Conservation (phyloP, 2,329 filamentous ascomycete genomes). For the Colletotrichum spinosum region DNA sequence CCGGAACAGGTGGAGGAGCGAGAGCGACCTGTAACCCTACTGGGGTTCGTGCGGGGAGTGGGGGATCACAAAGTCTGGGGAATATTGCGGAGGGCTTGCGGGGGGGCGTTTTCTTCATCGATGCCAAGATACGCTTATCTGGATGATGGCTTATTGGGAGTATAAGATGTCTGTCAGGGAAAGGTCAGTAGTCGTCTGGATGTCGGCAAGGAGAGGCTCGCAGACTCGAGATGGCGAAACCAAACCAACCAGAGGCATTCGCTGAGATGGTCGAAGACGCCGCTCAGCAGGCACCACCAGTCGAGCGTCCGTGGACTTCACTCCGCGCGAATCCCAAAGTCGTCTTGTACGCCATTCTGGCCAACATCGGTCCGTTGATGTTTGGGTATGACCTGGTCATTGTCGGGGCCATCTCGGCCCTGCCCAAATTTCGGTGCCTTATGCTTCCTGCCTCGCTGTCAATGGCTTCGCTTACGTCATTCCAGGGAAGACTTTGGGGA, state of each 20-base stretch:
- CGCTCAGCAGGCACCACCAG: background rate
- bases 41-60: slow-evolving; percentile 11
- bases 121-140: too few relatives aligned
- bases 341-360: slow-evolving; percentile 5
- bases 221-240: background rate
- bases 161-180: too few relatives aligned
- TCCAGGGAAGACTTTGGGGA: slow-evolving; percentile 11
- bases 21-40: background rate
- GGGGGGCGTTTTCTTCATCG: background rate
- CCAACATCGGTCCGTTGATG: slow-evolving; percentile 21
- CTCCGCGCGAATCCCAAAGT: slow-evolving; percentile 3
- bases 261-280: slow-evolving; percentile 1
- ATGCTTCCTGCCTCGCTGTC: background rate
- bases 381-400: slow-evolving; percentile 24
- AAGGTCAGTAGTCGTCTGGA: too few relatives aligned
- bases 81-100: background rate
- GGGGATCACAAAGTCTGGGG: slow-evolving; percentile 5
- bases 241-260: background rate
- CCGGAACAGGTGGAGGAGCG: background rate
- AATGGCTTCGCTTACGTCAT: too few relatives aligned
- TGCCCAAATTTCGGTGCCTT: slow-evolving; percentile 10
- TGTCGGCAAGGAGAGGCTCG: too few relatives aligned
- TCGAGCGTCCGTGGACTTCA: background rate
- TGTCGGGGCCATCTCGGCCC: slow-evolving; percentile 11
- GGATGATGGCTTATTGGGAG: too few relatives aligned